A percentile compares a stretch with the other conserved stretches of the same genome.
Evolutionary conservation across 192 early-diverging fungal species (phyloP).

Genomic region (Coemansia sp.): DNA sequence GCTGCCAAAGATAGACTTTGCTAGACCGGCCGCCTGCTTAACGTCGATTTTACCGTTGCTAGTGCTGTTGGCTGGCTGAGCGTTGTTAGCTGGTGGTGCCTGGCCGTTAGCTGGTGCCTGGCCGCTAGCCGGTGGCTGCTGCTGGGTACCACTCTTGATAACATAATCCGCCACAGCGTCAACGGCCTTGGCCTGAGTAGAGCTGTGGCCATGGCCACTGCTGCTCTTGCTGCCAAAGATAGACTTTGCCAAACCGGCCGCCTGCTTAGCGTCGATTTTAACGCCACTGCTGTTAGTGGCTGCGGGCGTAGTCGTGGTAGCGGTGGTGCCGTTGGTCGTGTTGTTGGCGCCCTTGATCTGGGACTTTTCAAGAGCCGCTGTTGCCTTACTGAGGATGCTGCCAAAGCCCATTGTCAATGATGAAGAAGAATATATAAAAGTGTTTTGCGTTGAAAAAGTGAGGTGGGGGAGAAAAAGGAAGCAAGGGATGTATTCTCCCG

Average conservation of each 20-base stretch:
- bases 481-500: neutral
- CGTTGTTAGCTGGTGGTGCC: neutral
- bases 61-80: too few relatives aligned
- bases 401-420: slow-evolving; percentile 30
- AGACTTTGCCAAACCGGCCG: neutral
- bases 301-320: neutral
- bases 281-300: slow-evolving; percentile 4
- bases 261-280: too few relatives aligned
- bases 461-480: neutral
- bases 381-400: slow-evolving; percentile 22
- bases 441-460: neutral
- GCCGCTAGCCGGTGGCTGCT: neutral
- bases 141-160: neutral
- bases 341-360: neutral
- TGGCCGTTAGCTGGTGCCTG: neutral
- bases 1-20: neutral
- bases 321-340: too few relatives aligned
- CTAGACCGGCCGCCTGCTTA: too few relatives aligned
- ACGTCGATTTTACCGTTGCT: too few relatives aligned
- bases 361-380: slow-evolving; percentile 17
- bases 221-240: slow-evolving; percentile 21
- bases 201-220: neutral
- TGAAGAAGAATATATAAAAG: neutral
- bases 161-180: neutral
- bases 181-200: neutral